These are phyloP conservation scores for Helotiales sp. DNA, from an alignment of 2,329 filamentous ascomycete genomes.

Conservation along the genomic window DNA sequence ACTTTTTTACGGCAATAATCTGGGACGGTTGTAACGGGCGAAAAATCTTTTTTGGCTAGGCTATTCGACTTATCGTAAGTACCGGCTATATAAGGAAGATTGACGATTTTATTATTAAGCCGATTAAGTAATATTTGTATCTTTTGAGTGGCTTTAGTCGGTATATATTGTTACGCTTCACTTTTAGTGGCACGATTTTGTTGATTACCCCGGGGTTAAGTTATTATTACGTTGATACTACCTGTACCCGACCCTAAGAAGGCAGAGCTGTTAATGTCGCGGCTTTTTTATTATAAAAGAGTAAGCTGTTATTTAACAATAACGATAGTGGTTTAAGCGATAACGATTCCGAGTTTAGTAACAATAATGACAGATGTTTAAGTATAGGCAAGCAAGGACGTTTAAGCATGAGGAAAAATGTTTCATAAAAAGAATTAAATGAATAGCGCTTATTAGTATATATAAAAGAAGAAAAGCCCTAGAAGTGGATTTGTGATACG, in stretches of 20 bases:
- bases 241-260: constrained; percentile 21
- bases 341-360: no score
- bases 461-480: no score
- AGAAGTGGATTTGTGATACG: no score
- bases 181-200: no score
- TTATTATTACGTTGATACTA: constrained; percentile 16
- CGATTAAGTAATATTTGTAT: constrained; percentile 16
- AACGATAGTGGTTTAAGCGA: no score
- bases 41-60: constrained; percentile 22
- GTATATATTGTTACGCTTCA: constrained; percentile 16
- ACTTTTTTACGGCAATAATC: constrained; percentile 25
- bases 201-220: constrained; percentile 20
- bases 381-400: no score
- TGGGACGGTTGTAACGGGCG: constrained; percentile 16
- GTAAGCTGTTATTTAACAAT: constrained; percentile 24
- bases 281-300: constrained; percentile 22
- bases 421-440: constrained; percentile 9
- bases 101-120: constrained; percentile 15
- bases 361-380: no score
- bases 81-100: no score
- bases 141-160: constrained; percentile 28
- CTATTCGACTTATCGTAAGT: constrained; percentile 23
- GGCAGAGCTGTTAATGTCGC: constrained; percentile 25
- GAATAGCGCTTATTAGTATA: constrained; percentile 9
- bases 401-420: constrained; percentile 7